Base-by-base conservation (phyloP, 495 filamentous ascomycete species). In the Amphirosellinia nigrospora region DNA sequence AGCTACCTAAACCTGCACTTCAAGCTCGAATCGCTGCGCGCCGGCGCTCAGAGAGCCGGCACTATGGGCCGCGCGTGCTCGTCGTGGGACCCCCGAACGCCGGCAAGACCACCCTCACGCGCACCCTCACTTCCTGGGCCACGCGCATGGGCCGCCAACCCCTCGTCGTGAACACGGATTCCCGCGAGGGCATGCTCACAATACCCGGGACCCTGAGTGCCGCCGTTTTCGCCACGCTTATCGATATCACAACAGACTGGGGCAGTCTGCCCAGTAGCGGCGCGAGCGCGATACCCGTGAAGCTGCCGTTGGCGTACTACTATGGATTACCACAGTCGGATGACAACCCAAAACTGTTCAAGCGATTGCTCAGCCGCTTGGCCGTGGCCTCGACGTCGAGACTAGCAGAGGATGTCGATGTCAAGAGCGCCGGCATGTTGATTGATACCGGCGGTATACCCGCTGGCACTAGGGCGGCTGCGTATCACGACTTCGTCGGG, bases 201-300 rank as follows among this genome's bases (percentile, higher is more conserved):
- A 88, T 97, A 50, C 93, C 96, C 0, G 94, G 94, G 9, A 95
- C 90, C 38, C 75, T 99, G 63, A 93, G 92, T 56, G 93, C 94
- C 0, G 90, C 92, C 11, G 89, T 92, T 4, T 94, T 97, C 73
- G 89, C 89, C 1, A 91, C 90, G 0, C 89, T 97, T 76, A 87
- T 99, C 75, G 94, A 98, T 77, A 87, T 97, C 1, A 93, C 93
- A 74, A 92, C 96, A 63, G 94, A 94, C 4, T 97, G 93, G 87
- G 96, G 96, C 45, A 93, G 85, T 75, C 94, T 92, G 75, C 94
- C 96, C 1, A 97, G 93, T 72, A 95, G 90, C 68, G 95, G 94
- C 3, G 94, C 96, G 8, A 96, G 90, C 70, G 86, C 89, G 15
- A 87, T 96, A 19, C 94, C 96, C 1, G 92, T 97, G 30, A 98